These are phyloP conservation scores for Cystoderma amianthinum DNA, from an alignment of 768 basidiomycete species.

Conservation along the genomic window DNA sequence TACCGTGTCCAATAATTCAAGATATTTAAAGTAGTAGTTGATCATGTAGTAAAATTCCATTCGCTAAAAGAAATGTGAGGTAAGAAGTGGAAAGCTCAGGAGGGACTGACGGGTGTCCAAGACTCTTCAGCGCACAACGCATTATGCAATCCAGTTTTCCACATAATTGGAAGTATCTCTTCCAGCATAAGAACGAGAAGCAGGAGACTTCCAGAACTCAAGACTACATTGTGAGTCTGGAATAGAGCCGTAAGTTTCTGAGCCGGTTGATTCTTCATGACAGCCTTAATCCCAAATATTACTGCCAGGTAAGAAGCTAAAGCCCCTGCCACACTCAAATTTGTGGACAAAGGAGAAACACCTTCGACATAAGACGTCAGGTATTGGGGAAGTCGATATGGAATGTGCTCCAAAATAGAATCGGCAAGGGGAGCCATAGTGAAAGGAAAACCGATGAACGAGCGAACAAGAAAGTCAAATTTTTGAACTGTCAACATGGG, in stretches of 20 bases:
- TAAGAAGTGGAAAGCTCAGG: conserved; percentile 5
- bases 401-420: conserved; percentile 52
- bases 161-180: conserved; percentile 73
- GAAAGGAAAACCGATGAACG: conserved; percentile 14
- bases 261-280: conserved; percentile 76
- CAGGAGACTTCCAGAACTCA: conserved; percentile 85
- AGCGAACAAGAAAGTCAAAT: not conserved
- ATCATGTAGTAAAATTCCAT: conserved; percentile 97
- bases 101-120: conserved; percentile 77
- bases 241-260: conserved; percentile 78
- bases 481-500: conserved; percentile 7
- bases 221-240: conserved; percentile 85
- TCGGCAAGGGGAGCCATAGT: conserved; percentile 71
- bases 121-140: too few relatives aligned
- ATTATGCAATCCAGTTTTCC: conserved; percentile 66
- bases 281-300: conserved; percentile 78
- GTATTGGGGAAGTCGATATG: conserved; percentile 51
- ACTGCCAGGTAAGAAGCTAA: conserved; percentile 79
- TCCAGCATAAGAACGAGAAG: too few relatives aligned
- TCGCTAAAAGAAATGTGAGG: conserved; percentile 36
- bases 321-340: conserved; percentile 59
- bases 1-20: too few relatives aligned
- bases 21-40: conserved; percentile 98
- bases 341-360: conserved; percentile 78
- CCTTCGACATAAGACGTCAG: conserved; percentile 64